Evolutionary conservation across 2,329 filamentous ascomycete species (phyloP).

Genomic region (Scedosporium dehoogii): DNA sequence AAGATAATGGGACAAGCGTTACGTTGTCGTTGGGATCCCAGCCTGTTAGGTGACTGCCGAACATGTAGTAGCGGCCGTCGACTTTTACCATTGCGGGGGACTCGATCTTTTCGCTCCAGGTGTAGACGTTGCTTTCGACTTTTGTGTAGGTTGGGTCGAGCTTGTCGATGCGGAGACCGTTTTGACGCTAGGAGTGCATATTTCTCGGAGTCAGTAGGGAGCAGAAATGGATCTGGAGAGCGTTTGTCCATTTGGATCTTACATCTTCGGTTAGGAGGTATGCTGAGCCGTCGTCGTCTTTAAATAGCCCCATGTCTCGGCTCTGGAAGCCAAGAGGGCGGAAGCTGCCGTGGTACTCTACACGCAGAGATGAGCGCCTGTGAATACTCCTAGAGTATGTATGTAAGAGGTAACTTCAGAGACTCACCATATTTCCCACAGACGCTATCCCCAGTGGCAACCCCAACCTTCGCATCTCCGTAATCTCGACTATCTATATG

Average conservation of each 20-base stretch:
- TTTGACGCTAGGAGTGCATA: conserved; percentile 30
- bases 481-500: conserved; percentile 56
- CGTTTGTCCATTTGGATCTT: conserved; percentile 12
- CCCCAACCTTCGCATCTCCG: conserved; percentile 52
- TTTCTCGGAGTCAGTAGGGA: neutral
- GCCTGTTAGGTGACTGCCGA: conserved; percentile 46
- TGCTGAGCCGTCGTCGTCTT: conserved; percentile 49
- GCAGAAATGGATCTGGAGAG: neutral
- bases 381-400: too few species aligned
- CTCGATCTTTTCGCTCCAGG: conserved; percentile 47
- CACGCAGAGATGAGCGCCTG: neutral
- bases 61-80: conserved; percentile 53
- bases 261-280: conserved; percentile 57
- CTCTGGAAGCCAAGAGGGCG: conserved; percentile 26
- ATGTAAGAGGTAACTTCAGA: too few species aligned
- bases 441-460: conserved; percentile 47
- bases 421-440: conserved; percentile 45
- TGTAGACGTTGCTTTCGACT: conserved; percentile 36
- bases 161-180: conserved; percentile 47
- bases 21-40: conserved; percentile 57
- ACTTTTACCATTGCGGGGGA: conserved; percentile 54
- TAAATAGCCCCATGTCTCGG: conserved; percentile 50
- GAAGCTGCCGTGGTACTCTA: conserved; percentile 22
- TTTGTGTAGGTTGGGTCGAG: conserved; percentile 47
- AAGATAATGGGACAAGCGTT: conserved; percentile 4